phyloP scores from a whole-genome alignment of 202 grass and related monocot genomes.

The Zoysia matrella region DNA sequence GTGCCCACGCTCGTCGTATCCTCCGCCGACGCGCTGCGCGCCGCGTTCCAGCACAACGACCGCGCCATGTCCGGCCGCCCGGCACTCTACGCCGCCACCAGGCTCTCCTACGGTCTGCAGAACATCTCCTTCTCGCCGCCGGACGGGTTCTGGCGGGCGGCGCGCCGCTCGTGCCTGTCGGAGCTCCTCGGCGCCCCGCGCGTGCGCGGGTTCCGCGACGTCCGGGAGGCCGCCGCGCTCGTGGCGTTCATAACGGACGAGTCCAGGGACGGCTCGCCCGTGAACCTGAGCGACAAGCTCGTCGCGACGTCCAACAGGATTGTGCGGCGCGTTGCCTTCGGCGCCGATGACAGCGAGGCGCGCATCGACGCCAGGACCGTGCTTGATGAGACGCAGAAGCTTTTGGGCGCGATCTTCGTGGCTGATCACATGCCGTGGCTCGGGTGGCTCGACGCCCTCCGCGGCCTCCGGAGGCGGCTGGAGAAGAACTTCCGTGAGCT shows the following conservation, averaged over 20 bases:
- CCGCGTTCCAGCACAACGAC: conserved; percentile 53
- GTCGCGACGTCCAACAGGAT: conserved; percentile 14
- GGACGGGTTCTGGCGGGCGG: background rate
- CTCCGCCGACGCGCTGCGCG: conserved; percentile 44
- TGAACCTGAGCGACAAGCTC: conserved; percentile 53
- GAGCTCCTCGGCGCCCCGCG: too few relatives aligned
- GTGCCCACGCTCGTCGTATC: conserved; percentile 60
- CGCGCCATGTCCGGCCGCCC: conserved; percentile 6
- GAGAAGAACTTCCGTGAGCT: too few relatives aligned
- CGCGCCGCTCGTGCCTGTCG: too few relatives aligned
- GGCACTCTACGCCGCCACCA: background rate
- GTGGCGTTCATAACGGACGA: background rate
- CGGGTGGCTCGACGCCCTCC: too few relatives aligned
- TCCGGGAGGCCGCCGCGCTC: conserved; percentile 18
- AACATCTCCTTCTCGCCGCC: conserved; percentile 46
- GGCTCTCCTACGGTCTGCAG: conserved; percentile 55
- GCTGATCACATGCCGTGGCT: too few relatives aligned
- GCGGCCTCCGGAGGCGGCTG: too few relatives aligned
- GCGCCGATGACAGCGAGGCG: background rate
- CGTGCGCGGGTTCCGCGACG: background rate
- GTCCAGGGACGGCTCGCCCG: background rate
- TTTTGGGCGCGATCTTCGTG: too few relatives aligned
- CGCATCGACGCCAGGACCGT: background rate
- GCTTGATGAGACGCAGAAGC: background rate
- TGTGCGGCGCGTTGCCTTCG: conserved; percentile 11